Base-by-base conservation (phyloP, 1,284 basidiomycete genomes). In the Ceratobasidium sp. region DNA sequence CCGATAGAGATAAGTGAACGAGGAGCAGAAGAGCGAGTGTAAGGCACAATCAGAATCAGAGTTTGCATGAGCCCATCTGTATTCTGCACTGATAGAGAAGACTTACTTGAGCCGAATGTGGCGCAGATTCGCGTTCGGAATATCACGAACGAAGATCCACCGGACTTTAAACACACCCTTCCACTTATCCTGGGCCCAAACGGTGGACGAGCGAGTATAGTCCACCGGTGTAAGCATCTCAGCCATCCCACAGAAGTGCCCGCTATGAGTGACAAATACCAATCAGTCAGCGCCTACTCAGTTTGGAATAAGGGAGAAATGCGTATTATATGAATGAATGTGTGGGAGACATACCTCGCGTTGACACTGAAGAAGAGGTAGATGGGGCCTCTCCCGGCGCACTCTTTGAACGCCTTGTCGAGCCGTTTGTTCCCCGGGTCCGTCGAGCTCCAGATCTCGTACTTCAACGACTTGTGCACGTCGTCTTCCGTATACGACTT, bases 151-250 rank as follows among this genome's bases (percentile, higher is more conserved):
- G 81, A 95, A 98, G 79, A 97, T 92, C 96, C 97, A 98, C 75
- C 91, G 89, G 69, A 97, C 94, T 84, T 95, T 95, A 86, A 97
- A 97, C 67, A 97, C 94, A 27, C 96, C 96, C 84, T 98, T 98
- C 96, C 96, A 98, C 82, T 98, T 98, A 84, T 98, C 95, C 48
- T 96, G 96, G 0, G 96, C 95, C 96, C 96, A 98, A 9, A 98
- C 96, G 1, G 92, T 97, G 76, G 92, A 94, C 82, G 91, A 94
- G 67, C 91, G 87, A 8, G 92, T 92, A 81, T 95, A 93, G 80
- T 95, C 93, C 31, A 94, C 94, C 62, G 93, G 91, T 9, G 94
- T 96, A 79, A 95, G 83, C 96, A 98, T 98, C 84, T 97, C 94
- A 0, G 96, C 96, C 88, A 98, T 95, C 48, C 96, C 96, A 79